Conservation (phyloP, 768 basidiomycete species). For the Zangia roseola region DNA sequence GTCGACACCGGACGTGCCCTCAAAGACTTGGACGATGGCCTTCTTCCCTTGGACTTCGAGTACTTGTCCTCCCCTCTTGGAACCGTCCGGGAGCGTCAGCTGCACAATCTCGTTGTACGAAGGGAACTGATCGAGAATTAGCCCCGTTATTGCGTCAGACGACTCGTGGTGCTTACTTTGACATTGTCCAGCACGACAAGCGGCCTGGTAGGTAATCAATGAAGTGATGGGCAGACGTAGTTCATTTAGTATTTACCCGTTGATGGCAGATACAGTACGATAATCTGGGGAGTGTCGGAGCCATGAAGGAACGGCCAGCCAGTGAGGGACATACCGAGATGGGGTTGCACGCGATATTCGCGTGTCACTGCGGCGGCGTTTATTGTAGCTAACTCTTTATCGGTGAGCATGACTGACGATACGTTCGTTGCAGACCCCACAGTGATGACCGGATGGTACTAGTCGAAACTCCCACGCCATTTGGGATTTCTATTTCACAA, state of each 20-base stretch:
- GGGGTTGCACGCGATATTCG: slow-evolving; percentile 86
- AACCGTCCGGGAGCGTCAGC: slow-evolving; percentile 91
- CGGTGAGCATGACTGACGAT: slow-evolving; percentile 47
- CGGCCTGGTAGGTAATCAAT: slow-evolving; percentile 53
- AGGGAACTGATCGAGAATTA: slow-evolving; percentile 63
- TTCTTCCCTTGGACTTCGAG: slow-evolving; percentile 98
- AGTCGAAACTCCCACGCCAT: slow-evolving; percentile 24
- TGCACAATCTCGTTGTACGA: slow-evolving; percentile 99
- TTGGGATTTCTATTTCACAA: not conserved
- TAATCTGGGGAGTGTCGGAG: slow-evolving; percentile 61
- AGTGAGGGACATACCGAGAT: slow-evolving; percentile 58
- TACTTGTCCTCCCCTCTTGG: slow-evolving; percentile 94
- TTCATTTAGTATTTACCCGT: slow-evolving; percentile 62
- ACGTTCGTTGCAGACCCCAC: too few species aligned
- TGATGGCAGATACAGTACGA: slow-evolving; percentile 97
- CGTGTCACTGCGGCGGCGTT: slow-evolving; percentile 88
- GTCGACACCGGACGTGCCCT: slow-evolving; percentile 96
- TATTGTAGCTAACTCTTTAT: slow-evolving; percentile 72
- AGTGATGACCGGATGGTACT: too few species aligned
- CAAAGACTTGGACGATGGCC: slow-evolving; percentile 98
- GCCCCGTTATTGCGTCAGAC: slow-evolving; percentile 4
- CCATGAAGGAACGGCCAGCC: slow-evolving; percentile 2
- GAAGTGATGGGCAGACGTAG: slow-evolving; percentile 1
- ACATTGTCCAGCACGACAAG: slow-evolving; percentile 97
- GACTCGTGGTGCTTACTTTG: slow-evolving; percentile 57